A percentile compares a stretch with the other conserved stretches of the same genome.
Evolutionary conservation across 2,329 filamentous ascomycete genomes (phyloP).

Genomic region (Botrytis squamosa): DNA sequence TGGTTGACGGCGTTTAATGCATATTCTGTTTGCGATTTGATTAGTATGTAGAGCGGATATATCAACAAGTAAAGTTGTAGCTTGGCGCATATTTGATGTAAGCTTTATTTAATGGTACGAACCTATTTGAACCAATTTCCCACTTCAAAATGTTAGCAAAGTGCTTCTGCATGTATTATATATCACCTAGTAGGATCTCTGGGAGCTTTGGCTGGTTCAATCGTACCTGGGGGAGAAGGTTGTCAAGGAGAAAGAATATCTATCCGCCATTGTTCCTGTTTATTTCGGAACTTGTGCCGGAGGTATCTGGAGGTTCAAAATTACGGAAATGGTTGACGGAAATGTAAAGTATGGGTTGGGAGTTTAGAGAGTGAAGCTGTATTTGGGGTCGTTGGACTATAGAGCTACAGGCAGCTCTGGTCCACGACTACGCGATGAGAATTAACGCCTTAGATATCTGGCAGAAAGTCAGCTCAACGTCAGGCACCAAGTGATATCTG

Average conservation of each 20-base stretch:
- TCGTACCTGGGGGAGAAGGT: constrained; percentile 98
- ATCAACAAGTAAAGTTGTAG: constrained; percentile 20
- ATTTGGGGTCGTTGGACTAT: constrained; percentile 20
- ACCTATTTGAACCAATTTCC: constrained; percentile 99
- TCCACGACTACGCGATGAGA: constrained; percentile 29
- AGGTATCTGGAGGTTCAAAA: constrained; percentile 7
- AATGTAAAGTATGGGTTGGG: constrained; percentile 16
- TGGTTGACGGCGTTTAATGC: constrained; percentile 98
- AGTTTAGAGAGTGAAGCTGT: constrained; percentile 29
- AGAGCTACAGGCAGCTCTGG: constrained; percentile 29
- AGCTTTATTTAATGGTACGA: constrained; percentile 36
- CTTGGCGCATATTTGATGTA: constrained; percentile 16
- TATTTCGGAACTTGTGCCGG: constrained; percentile 22
- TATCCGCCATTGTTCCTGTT: constrained; percentile 75
- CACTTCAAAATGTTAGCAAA: constrained; percentile 54
- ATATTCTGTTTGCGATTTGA: constrained; percentile 68
- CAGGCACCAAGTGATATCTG: constrained; percentile 8
- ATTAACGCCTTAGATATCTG: constrained; percentile 11
- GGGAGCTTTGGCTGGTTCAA: constrained; percentile 32
- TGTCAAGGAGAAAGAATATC: constrained; percentile 98
- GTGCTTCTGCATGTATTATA: constrained; percentile 15
- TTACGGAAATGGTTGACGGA: constrained; percentile 17
- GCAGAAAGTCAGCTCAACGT: background rate
- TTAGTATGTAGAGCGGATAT: constrained; percentile 26
- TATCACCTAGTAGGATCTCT: constrained; percentile 25